A percentile compares a stretch with the other conserved stretches of the same genome.
Conservation (phyloP, 1,284 basidiomycete genomes). For the Trichosporon coremiiforme region DNA sequence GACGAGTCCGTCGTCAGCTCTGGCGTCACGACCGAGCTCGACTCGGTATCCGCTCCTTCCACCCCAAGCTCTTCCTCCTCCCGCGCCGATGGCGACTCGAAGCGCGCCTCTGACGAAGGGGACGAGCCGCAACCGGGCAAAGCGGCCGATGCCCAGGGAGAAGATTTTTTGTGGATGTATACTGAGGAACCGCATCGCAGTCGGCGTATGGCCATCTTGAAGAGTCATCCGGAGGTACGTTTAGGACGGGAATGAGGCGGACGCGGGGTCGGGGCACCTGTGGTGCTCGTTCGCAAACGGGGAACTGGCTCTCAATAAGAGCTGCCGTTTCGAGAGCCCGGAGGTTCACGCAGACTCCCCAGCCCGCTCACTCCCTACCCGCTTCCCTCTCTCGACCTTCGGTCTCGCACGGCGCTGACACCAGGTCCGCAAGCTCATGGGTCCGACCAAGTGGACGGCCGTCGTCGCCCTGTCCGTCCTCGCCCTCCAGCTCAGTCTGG, state of each 20-base stretch:
- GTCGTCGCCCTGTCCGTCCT: slow-evolving; percentile 81
- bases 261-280: too few species aligned
- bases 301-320: too few species aligned
- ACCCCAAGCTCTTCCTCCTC: neutral
- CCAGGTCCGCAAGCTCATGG: slow-evolving; percentile 92
- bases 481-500: slow-evolving; percentile 69
- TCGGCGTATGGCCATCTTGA: slow-evolving; percentile 83
- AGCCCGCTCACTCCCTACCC: too few species aligned
- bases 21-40: slow-evolving; percentile 18
- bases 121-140: slow-evolving; percentile 17
- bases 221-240: slow-evolving; percentile 85
- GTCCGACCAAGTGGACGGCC: slow-evolving; percentile 86
- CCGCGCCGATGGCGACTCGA: neutral
- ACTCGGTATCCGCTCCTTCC: slow-evolving; percentile 5
- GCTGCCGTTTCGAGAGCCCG: too few species aligned
- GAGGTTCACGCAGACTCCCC: too few species aligned
- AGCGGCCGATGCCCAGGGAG: slow-evolving; percentile 16
- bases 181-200: slow-evolving; percentile 95
- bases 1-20: slow-evolving; percentile 11
- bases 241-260: too few species aligned
- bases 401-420: slow-evolving; percentile 19
- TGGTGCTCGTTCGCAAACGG: too few species aligned
- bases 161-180: slow-evolving; percentile 89
- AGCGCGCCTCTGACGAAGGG: neutral
- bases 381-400: too few species aligned